These are phyloP conservation scores for Schizonepeta tenuifolia DNA, from an alignment of 257 asterid species.

Conservation along the genomic window DNA sequence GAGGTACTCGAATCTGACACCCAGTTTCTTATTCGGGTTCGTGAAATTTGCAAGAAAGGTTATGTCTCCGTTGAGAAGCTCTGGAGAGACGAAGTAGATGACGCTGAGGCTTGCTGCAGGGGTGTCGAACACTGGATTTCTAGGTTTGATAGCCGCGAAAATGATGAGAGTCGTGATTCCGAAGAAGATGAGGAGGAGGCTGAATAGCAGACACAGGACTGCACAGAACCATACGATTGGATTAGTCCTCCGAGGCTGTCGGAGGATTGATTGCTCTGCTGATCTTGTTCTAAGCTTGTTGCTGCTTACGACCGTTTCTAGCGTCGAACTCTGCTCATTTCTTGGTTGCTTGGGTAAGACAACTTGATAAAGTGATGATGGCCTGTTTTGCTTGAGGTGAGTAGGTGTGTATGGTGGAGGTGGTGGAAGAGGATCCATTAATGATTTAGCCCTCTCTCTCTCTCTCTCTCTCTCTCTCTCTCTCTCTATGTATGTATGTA, in stretches of 20 bases:
- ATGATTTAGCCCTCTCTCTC: neutral
- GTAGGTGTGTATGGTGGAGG: conserved; percentile 54
- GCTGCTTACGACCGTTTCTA: conserved; percentile 20
- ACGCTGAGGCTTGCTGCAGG: conserved; percentile 65
- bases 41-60: conserved; percentile 73
- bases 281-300: conserved; percentile 40
- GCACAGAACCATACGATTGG: conserved; percentile 71
- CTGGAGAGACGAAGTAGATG: conserved; percentile 70
- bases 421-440: conserved; percentile 48
- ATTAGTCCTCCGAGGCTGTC: conserved; percentile 55
- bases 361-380: conserved; percentile 36
- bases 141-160: conserved; percentile 64
- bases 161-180: conserved; percentile 65
- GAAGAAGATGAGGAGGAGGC: conserved; percentile 67
- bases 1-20: conserved; percentile 60
- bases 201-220: conserved; percentile 61
- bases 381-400: conserved; percentile 42
- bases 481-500: too few species aligned
- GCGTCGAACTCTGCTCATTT: conserved; percentile 37
- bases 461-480: too few species aligned
- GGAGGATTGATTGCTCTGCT: conserved; percentile 57
- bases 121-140: conserved; percentile 65
- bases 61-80: conserved; percentile 70
- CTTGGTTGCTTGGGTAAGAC: conserved; percentile 39
- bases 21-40: conserved; percentile 72